Evolutionary conservation across 2,329 filamentous ascomycete species (phyloP), one percentile per base, ranked within the genome.

Genomic region (Chrysoporthe austroafricana): DNA sequence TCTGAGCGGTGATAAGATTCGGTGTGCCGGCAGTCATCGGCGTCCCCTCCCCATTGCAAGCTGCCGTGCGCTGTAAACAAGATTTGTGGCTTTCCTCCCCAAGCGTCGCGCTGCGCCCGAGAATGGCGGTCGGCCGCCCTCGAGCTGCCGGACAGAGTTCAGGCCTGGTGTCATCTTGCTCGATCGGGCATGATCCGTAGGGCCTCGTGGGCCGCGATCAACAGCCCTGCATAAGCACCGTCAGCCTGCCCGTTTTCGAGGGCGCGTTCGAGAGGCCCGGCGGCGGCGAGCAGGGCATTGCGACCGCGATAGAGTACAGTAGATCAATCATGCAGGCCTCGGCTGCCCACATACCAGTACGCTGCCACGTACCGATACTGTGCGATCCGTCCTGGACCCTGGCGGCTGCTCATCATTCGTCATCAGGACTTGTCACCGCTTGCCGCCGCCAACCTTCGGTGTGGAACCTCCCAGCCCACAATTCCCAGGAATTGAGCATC

Each of bases 61-160:
- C 9, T 54, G 26, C 26, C 9, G 36, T 39, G 50, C 14, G 5
- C 50, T 32, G 50, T 54, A 54, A 54, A 34, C 50, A 54, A 26
- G 50, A 13, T 54, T 54, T 34, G 26, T 32, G 50, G 13, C 21
- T 32, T 32, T 13, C 13, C 21, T 7, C 5, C 11, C 11, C 50
- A 32, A 59, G 66, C 64, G 60, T 48, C 44, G 54, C 59, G 46
- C 54, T 54, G 52, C 54, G 67, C 64, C 54, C 60, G 39, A 57
- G 43, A 69, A 54, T 63, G 58, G 67, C 67, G 64, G 67, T 69
- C 56, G 61, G 64, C 60, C 39, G 64, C 54, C 43, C 43, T 18
- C 60, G 8, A 18, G 39, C 18, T 9, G 57, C 57, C 36, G 48
- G 48, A 14, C 50, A 54, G 50, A 54, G 50, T 54, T 32, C 60